phyloP scores from a whole-genome alignment of 2,329 filamentous ascomycete species.

The Phaeosphaeriaceae sp. region DNA sequence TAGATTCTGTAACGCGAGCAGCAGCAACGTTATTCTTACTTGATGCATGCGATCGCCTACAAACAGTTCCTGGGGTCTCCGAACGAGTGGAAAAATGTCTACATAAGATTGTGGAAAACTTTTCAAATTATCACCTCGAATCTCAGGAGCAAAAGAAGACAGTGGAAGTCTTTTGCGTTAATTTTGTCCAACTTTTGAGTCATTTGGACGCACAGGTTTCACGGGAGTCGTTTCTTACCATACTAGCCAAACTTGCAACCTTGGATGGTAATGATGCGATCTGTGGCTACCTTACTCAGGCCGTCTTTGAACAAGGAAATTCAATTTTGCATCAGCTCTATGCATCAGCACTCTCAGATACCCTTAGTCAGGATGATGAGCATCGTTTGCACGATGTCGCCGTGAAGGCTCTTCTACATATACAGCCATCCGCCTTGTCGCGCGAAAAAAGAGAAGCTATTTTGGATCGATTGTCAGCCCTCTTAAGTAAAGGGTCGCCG shows the following conservation, averaged over 20 bases:
- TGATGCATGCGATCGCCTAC: constrained; percentile 31
- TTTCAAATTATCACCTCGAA: constrained; percentile 23
- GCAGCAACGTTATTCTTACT: constrained; percentile 38
- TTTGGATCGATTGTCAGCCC: constrained; percentile 34
- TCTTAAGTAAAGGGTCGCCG: constrained; percentile 14
- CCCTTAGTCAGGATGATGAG: constrained; percentile 14
- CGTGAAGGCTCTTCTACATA: constrained; percentile 26
- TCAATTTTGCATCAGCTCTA: constrained; percentile 27
- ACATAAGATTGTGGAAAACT: constrained; percentile 27
- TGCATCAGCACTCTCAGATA: constrained; percentile 23
- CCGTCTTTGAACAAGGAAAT: constrained; percentile 27
- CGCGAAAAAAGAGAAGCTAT: constrained; percentile 42
- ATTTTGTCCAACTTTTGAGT: constrained; percentile 33
- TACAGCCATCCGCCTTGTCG: constrained; percentile 32
- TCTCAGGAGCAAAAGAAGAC: constrained; percentile 21
- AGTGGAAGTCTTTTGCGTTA: constrained; percentile 34
- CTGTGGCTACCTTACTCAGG: constrained; percentile 25
- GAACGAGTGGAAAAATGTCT: constrained; percentile 27
- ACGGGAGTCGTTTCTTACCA: constrained; percentile 19
- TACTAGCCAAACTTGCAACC: constrained; percentile 25
- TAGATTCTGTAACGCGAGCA: constrained; percentile 26
- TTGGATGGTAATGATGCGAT: constrained; percentile 17
- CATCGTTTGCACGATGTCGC: constrained; percentile 12
- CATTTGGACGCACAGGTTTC: constrained; percentile 22
- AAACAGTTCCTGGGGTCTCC: constrained; percentile 28